Evolutionary conservation across 257 asterid species (phyloP).

Genomic region (Vinca minor): DNA sequence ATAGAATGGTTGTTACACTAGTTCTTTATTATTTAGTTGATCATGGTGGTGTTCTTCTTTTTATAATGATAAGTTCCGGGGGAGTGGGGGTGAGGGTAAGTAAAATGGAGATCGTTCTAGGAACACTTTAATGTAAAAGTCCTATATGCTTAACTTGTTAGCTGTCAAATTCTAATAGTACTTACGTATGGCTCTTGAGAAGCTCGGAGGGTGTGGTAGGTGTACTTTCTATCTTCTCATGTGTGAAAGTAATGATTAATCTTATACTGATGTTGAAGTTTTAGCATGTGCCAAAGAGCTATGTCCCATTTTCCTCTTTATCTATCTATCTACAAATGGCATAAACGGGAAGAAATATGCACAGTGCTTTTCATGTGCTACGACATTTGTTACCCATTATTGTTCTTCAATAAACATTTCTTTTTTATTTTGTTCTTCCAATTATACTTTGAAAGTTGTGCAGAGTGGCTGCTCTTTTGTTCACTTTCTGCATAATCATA

Average conservation of each 20-base stretch:
- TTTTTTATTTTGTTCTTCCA: not conserved
- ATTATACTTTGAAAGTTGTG: not conserved
- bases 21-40: no score
- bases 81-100: no score
- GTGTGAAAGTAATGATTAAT: slow-evolving; percentile 9
- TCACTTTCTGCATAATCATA: slow-evolving; percentile 15
- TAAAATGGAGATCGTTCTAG: no score
- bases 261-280: slow-evolving; percentile 2
- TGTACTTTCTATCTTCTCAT: slow-evolving; percentile 3
- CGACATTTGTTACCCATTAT: slow-evolving; percentile 5
- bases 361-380: slow-evolving; percentile 22
- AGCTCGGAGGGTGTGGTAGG: slow-evolving; percentile 1
- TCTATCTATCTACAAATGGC: not conserved
- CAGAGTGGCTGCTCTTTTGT: slow-evolving; percentile 12
- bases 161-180: not conserved
- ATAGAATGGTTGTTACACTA: no score
- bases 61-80: no score
- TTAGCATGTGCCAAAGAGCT: slow-evolving; percentile 12
- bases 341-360: slow-evolving; percentile 1
- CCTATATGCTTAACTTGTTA: not conserved
- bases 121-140: not conserved
- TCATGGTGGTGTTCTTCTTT: no score
- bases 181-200: slow-evolving; percentile 5
- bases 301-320: not conserved
- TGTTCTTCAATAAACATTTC: slow-evolving; percentile 13